Conservation (phyloP, 148 eudicot genomes). For the Dysphania ambrosioides region DNA sequence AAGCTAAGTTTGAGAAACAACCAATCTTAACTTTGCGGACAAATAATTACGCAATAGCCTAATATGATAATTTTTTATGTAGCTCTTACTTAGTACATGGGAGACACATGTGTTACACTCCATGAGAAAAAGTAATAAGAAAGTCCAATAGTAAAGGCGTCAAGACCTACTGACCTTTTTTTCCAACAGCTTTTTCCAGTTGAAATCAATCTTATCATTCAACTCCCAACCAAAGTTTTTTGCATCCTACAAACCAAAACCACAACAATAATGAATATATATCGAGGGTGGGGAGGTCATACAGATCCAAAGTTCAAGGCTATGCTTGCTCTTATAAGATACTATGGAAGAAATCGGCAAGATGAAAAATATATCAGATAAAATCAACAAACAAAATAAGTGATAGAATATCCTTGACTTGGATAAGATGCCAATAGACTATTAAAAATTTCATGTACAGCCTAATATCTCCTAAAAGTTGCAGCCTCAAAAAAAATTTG, state of each 20-base stretch:
- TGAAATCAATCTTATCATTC: slow-evolving; percentile 74
- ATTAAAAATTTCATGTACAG: background rate
- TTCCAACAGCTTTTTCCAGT: slow-evolving; percentile 90
- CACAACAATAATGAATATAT: background rate
- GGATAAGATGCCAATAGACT: background rate
- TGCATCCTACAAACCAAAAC: slow-evolving; percentile 67
- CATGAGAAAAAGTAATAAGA: background rate
- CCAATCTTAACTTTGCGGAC: too few species aligned
- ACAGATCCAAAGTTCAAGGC: background rate
- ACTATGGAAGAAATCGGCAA: background rate
- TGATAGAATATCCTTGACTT: background rate
- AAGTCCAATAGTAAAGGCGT: slow-evolving; percentile 7
- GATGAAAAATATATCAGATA: background rate
- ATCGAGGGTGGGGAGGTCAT: background rate
- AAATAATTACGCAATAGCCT: too few species aligned
- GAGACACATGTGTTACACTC: background rate
- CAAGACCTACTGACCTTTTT: slow-evolving; percentile 64
- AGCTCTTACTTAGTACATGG: background rate
- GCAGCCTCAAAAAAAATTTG: background rate
- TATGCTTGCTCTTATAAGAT: background rate
- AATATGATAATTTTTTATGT: too few species aligned
- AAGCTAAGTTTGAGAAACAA: too few species aligned
- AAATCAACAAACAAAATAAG: background rate
- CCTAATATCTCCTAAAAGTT: background rate
- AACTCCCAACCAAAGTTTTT: slow-evolving; percentile 88